Base-by-base conservation (phyloP, 164 flowering plant species). In the Vitis rupestris region DNA sequence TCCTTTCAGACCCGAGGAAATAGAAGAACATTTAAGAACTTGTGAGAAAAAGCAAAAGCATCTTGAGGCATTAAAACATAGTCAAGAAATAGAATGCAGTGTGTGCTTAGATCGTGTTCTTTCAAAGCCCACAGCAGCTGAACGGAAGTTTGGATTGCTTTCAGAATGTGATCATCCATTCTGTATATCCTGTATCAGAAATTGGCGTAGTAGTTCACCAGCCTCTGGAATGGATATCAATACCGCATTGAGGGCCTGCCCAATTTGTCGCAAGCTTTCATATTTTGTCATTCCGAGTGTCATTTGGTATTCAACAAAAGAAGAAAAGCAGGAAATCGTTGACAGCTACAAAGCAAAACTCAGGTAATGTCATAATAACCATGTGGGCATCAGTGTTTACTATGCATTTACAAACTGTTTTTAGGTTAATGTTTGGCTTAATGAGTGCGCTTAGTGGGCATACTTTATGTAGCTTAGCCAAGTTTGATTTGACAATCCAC, bases 111-210 rank as follows among this genome's bases (percentile, higher is more conserved):
- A 96, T 49, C 91, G 90, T 77, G 95, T 96, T 23, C 87, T 93
- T 19, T 87, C 90, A 19, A 96, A 96, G 73, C 82, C 98, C 60
- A 80, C 86, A 2, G 77, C 90, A 60, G 90, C 97, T 64, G 99
- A 96, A 72, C 75, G 97, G 69, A 96, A 93, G 78, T 96, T 96
- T 79, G 99, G 99, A 10, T 68, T 96, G 74, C 75, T 96, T 3
- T 91, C 99, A 5, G 99, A 96, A 72, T 96, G 98, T 74, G 97
- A 96, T 82, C 99, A 96, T 81, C 90, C 99, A 14, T 96, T 96
- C 70, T 96, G 99, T 67, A 83, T 96, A 61, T 83, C 95, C 19
- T 96, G 99, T 72, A 96, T 96, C 59, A 84, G 98, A 79, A 90
- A 88, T 76, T 93, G 99, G 99, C 92, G 98, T 19, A 81, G 83